Evolutionary conservation across 192 early-diverging fungal genomes (phyloP).

Genomic region (Diversispora epigaea): DNA sequence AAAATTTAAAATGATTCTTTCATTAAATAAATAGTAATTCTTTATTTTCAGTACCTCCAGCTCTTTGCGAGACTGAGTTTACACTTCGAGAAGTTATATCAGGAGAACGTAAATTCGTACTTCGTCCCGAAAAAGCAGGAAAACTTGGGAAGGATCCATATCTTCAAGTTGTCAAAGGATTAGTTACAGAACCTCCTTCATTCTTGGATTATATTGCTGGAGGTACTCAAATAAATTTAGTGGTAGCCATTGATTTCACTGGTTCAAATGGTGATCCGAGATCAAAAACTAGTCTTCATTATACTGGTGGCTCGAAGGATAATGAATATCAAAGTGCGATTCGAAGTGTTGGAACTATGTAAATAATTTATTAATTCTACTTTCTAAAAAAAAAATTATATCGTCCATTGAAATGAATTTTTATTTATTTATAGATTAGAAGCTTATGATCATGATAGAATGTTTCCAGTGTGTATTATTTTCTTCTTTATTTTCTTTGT

Average conservation of each 20-base stretch:
- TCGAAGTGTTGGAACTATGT: constrained; percentile 44
- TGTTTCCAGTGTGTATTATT: constrained; percentile 42
- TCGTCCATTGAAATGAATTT: background rate
- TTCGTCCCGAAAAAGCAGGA: too few species aligned
- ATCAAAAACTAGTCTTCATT: constrained; percentile 49
- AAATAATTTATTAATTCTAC: background rate
- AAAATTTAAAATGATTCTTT: too few species aligned
- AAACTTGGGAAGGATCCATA: too few species aligned
- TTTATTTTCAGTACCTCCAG: too few species aligned
- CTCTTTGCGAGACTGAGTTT: too few species aligned
- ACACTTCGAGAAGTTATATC: too few species aligned
- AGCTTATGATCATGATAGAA: constrained; percentile 51
- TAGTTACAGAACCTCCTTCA: constrained; percentile 15
- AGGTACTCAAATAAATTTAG: constrained; percentile 45
- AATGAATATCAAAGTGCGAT: constrained; percentile 57
- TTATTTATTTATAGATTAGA: constrained; percentile 34
- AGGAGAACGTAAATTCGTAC: too few species aligned
- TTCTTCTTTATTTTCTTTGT: too few species aligned
- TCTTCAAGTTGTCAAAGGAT: too few species aligned
- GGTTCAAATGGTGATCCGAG: constrained; percentile 53
- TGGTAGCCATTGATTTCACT: constrained; percentile 58
- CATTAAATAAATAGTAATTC: too few species aligned
- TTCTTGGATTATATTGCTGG: constrained; percentile 56
- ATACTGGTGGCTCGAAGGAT: constrained; percentile 32
- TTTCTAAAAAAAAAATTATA: background rate